Evolutionary conservation across 2,329 filamentous ascomycete species (phyloP).

Genomic region (Sporothrix protearum): DNA sequence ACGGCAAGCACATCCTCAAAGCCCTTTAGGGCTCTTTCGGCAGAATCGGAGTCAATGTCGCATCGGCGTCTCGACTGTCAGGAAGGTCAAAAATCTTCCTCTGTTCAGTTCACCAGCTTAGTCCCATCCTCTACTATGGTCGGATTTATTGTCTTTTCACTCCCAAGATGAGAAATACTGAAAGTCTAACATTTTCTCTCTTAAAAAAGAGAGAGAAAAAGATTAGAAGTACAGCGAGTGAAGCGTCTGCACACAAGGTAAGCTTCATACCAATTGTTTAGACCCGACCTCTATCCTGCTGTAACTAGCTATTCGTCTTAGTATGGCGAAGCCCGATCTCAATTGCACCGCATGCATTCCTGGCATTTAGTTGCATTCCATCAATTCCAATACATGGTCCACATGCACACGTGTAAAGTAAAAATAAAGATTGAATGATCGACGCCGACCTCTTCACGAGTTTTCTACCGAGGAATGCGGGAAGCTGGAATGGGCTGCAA

Average conservation of each 20-base stretch:
- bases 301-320: not conserved
- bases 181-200: too few species aligned
- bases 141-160: too few species aligned
- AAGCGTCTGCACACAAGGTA: too few species aligned
- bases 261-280: too few species aligned
- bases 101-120: too few species aligned
- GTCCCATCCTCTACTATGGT: too few species aligned
- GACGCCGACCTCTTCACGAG: not conserved
- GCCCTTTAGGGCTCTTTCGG: conserved; percentile 83
- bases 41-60: conserved; percentile 70
- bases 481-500: not conserved
- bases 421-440: not conserved
- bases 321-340: not conserved
- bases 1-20: conserved; percentile 70
- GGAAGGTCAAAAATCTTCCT: too few species aligned
- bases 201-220: too few species aligned
- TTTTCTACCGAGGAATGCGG: conserved; percentile 13
- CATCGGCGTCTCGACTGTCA: conserved; percentile 70
- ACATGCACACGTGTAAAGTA: not conserved
- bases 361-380: not conserved
- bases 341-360: not conserved
- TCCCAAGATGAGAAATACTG: too few species aligned
- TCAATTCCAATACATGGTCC: not conserved
- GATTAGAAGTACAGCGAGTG: too few species aligned
- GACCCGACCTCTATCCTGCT: too few species aligned